Evolutionary conservation across 495 filamentous ascomycete genomes (phyloP).

Genomic region (Penicillium mononematosum): DNA sequence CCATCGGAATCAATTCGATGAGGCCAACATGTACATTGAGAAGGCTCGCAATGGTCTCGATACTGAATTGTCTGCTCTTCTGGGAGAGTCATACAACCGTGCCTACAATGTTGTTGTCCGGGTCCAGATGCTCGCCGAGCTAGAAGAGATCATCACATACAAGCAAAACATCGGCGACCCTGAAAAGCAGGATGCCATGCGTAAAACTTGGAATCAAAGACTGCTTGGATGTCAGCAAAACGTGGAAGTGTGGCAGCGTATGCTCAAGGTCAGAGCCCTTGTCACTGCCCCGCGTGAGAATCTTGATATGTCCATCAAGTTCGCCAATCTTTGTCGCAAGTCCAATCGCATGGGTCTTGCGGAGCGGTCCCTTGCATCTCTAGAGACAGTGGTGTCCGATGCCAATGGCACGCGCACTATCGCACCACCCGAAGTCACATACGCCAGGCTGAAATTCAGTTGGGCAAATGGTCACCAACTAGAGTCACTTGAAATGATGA

Average conservation of each 20-base stretch:
- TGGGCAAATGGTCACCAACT: slow-evolving; percentile 77
- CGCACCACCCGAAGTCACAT: slow-evolving; percentile 75
- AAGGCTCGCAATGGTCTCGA: slow-evolving; percentile 91
- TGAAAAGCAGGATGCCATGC: slow-evolving; percentile 85
- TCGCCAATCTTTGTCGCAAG: slow-evolving; percentile 95
- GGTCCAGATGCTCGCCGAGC: slow-evolving; percentile 96
- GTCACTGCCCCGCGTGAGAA: slow-evolving; percentile 90
- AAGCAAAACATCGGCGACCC: slow-evolving; percentile 79
- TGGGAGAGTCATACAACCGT: slow-evolving; percentile 94
- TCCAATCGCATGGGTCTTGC: slow-evolving; percentile 93
- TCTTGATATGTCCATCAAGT: slow-evolving; percentile 99
- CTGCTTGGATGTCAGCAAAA: slow-evolving; percentile 95
- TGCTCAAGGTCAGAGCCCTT: slow-evolving; percentile 90
- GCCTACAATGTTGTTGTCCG: slow-evolving; percentile 95
- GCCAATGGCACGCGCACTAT: slow-evolving; percentile 50
- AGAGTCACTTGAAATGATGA: slow-evolving; percentile 72
- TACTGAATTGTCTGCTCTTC: slow-evolving; percentile 87
- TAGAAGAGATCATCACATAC: slow-evolving; percentile 97
- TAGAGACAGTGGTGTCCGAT: slow-evolving; percentile 63
- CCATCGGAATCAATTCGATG: slow-evolving; percentile 91
- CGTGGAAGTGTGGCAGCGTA: slow-evolving; percentile 96
- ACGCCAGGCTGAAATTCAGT: slow-evolving; percentile 90
- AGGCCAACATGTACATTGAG: slow-evolving; percentile 80
- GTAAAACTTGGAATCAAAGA: slow-evolving; percentile 90
- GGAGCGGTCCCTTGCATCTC: slow-evolving; percentile 85